Conservation (phyloP, 1,284 basidiomycete genomes). For the Fomitopsis pinicola region DNA sequence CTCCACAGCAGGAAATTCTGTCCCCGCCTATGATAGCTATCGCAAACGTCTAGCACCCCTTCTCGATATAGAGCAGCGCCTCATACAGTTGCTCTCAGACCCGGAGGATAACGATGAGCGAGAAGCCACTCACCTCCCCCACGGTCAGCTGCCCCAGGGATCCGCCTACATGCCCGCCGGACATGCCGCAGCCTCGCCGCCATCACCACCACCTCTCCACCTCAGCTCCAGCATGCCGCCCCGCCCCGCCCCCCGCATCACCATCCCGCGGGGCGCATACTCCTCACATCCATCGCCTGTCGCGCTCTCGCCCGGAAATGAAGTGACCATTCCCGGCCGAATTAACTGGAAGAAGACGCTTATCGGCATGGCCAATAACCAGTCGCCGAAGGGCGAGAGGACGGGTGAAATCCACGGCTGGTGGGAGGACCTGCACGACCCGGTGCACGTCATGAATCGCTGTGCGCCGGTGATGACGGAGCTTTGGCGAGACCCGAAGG, state of each 20-base stretch:
- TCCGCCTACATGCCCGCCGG: conserved; percentile 1
- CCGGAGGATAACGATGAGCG: conserved; percentile 48
- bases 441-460: conserved; percentile 63
- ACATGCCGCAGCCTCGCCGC: conserved; percentile 4
- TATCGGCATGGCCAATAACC: conserved; percentile 47
- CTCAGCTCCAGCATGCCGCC: conserved; percentile 3
- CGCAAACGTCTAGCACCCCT: conserved; percentile 58
- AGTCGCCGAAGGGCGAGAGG: conserved; percentile 61
- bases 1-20: conserved; percentile 30
- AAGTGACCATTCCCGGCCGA: conserved; percentile 60
- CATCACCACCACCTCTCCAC: background rate
- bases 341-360: conserved; percentile 74
- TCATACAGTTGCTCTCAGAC: conserved; percentile 62
- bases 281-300: conserved; percentile 24
- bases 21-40: conserved; percentile 60
- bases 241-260: conserved; percentile 13
- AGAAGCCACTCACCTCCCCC: conserved; percentile 40
- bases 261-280: conserved; percentile 12
- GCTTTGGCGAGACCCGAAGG: conserved; percentile 66
- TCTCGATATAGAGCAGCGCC: conserved; percentile 58
- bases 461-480: conserved; percentile 61
- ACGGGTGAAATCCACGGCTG: conserved; percentile 69
- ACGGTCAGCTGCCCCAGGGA: background rate
- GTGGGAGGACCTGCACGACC: conserved; percentile 82
- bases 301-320: conserved; percentile 15